phyloP scores from a whole-genome alignment of 371 early-diverging fungal genomes.

The Blyttiomyces sp. region DNA sequence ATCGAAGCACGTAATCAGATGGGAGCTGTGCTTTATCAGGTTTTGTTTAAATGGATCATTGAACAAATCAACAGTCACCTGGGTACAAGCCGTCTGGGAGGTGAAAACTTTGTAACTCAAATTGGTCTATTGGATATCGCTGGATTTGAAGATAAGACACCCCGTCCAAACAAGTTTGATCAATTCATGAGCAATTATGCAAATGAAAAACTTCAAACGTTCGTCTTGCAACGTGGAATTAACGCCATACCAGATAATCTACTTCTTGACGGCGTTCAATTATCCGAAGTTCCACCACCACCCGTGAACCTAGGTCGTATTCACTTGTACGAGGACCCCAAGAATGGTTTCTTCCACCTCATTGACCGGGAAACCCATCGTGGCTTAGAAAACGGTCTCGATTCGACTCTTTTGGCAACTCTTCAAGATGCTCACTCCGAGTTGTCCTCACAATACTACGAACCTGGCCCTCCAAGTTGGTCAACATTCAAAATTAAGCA shows the following conservation, averaged over 20 bases:
- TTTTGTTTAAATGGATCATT: slow-evolving; percentile 49
- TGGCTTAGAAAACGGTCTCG: slow-evolving; percentile 13
- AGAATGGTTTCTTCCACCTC: slow-evolving; percentile 14
- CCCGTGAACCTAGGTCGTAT: slow-evolving; percentile 15
- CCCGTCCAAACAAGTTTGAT: slow-evolving; percentile 53
- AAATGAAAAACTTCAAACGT: slow-evolving; percentile 62
- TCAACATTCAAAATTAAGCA: slow-evolving; percentile 23
- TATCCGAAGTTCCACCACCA: not conserved
- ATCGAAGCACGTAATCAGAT: slow-evolving; percentile 15
- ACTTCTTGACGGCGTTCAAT: slow-evolving; percentile 10
- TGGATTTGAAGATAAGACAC: slow-evolving; percentile 56
- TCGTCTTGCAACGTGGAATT: slow-evolving; percentile 47
- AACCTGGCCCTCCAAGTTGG: slow-evolving; percentile 20
- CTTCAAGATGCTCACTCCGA: slow-evolving; percentile 11
- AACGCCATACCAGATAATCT: slow-evolving; percentile 20
- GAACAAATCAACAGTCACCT: slow-evolving; percentile 41
- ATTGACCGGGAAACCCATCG: slow-evolving; percentile 20
- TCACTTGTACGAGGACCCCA: slow-evolving; percentile 20
- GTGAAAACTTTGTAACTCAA: slow-evolving; percentile 23
- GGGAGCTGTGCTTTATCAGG: slow-evolving; percentile 28
- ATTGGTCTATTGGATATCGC: slow-evolving; percentile 61
- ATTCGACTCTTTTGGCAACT: slow-evolving; percentile 14
- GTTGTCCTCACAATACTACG: slow-evolving; percentile 8
- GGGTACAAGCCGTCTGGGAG: slow-evolving; percentile 12
- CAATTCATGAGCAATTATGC: slow-evolving; percentile 63